Percentiles rank a stretch among this genome's conserved stretches.
Conservation (phyloP, 116 monocot species). For the Cymodocea nodosa region DNA sequence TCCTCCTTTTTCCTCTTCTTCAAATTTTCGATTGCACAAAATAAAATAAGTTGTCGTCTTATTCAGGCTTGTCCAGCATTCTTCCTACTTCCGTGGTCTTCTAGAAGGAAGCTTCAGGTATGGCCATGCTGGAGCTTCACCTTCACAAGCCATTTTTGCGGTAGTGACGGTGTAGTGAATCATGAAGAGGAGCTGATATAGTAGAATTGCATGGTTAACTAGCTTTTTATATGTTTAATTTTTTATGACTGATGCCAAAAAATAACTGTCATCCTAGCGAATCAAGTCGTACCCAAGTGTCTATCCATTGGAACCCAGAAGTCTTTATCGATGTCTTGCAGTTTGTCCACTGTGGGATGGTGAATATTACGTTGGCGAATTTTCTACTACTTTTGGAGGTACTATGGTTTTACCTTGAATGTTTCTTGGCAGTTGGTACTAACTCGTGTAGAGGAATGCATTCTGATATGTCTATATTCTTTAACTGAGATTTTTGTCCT, state of each 20-base stretch:
- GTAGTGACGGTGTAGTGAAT: too few relatives aligned
- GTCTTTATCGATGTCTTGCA: slow-evolving; percentile 20
- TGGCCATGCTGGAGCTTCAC: not conserved
- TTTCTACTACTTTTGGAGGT: slow-evolving; percentile 37
- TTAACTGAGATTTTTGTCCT: too few relatives aligned
- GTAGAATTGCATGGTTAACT: too few relatives aligned
- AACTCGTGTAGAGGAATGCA: too few relatives aligned
- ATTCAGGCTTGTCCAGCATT: slow-evolving; percentile 22
- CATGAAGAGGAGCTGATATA: too few relatives aligned
- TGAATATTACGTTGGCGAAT: slow-evolving; percentile 12
- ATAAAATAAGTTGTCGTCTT: not conserved
- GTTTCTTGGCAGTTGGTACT: not conserved
- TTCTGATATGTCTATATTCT: too few relatives aligned
- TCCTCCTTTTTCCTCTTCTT: not conserved
- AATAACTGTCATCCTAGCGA: slow-evolving; percentile 20
- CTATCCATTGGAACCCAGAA: slow-evolving; percentile 30
- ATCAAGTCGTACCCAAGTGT: slow-evolving; percentile 17
- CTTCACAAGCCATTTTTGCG: not conserved
- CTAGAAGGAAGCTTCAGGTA: slow-evolving; percentile 46
- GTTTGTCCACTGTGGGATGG: slow-evolving; percentile 14
- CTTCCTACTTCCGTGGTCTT: slow-evolving; percentile 38
- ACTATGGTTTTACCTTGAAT: not conserved
- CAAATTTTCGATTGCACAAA: not conserved
- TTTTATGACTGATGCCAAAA: not conserved
- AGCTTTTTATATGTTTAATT: not conserved